Percentiles rank a stretch among this genome's conserved stretches.
These are phyloP conservation scores for Pythium sukuiense DNA, from an alignment of 352 stramenopile species.

Conservation along the genomic window DNA sequence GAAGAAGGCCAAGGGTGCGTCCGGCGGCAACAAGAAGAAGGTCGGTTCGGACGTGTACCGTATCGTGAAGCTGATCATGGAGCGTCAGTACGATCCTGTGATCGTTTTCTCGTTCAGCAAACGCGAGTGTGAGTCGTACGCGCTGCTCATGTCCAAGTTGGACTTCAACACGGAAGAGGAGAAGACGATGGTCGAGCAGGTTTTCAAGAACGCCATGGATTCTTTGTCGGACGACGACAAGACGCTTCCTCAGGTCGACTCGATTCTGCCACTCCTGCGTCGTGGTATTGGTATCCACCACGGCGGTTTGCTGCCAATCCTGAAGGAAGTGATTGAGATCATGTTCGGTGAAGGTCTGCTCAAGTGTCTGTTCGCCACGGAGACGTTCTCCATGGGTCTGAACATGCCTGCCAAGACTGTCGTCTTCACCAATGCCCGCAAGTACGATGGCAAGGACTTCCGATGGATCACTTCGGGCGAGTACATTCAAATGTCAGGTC, in stretches of 20 bases:
- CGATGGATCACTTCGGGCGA: constrained; percentile 96
- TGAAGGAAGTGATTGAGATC: constrained; percentile 98
- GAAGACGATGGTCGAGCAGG: constrained; percentile 95
- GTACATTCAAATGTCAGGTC: constrained; percentile 95
- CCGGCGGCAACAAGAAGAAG: constrained; percentile 87
- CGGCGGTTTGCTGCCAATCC: constrained; percentile 97
- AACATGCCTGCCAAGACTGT: constrained; percentile 99
- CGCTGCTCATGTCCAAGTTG: constrained; percentile 91
- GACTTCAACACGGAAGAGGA: constrained; percentile 98
- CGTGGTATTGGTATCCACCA: constrained; percentile 99
- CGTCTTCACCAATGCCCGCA: constrained; percentile 97
- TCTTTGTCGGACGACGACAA: constrained; percentile 96
- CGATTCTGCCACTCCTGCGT: constrained; percentile 96
- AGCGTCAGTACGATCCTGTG: constrained; percentile 95
- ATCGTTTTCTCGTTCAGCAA: constrained; percentile 99
- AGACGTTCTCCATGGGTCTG: constrained; percentile 97
- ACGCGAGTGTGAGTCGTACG: constrained; percentile 96
- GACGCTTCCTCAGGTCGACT: constrained; percentile 96
- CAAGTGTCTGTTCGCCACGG: constrained; percentile 98
- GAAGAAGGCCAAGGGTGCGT: constrained; percentile 43
- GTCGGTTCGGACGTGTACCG: constrained; percentile 95
- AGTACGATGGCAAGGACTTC: constrained; percentile 96
- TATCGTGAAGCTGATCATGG: constrained; percentile 99
- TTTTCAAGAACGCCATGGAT: constrained; percentile 98
- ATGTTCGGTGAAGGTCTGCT: constrained; percentile 95